A percentile compares a stretch with the other conserved stretches of the same genome.
These are phyloP conservation scores for Pseudomonodictys pantanalensis DNA, from an alignment of 495 filamentous ascomycete genomes.

Conservation along the genomic window DNA sequence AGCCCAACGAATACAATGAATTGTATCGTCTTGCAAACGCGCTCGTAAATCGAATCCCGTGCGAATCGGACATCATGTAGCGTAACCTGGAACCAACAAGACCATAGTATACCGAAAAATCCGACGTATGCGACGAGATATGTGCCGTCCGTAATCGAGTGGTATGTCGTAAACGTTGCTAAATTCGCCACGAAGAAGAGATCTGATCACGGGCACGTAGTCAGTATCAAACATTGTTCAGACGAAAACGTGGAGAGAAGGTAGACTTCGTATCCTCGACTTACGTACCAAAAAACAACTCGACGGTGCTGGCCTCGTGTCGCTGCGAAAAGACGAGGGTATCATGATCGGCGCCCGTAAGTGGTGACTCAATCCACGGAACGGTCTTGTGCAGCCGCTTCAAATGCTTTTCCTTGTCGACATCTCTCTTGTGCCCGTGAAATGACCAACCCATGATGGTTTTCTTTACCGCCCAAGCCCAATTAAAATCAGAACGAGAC, in stretches of 20 bases:
- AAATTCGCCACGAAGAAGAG: conserved; percentile 69
- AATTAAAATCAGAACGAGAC: neutral
- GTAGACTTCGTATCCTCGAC: no score
- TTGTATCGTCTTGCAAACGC: conserved; percentile 30
- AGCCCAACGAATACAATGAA: conserved; percentile 32
- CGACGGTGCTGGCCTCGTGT: conserved; percentile 54
- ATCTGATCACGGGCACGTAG: no score
- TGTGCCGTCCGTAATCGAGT: conserved; percentile 25
- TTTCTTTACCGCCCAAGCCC: no score
- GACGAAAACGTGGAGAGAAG: no score
- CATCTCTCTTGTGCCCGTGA: conserved; percentile 15
- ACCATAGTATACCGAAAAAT: conserved; percentile 33
- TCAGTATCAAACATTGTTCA: no score
- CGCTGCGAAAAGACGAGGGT: conserved; percentile 31
- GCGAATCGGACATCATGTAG: conserved; percentile 34
- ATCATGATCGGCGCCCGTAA: conserved; percentile 27
- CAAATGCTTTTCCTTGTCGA: conserved; percentile 29
- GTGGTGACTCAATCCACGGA: conserved; percentile 29
- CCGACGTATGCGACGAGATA: conserved; percentile 30
- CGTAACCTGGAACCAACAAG: conserved; percentile 29
- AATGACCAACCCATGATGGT: conserved; percentile 20
- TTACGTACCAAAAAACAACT: conserved; percentile 70
- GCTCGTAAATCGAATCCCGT: conserved; percentile 30
- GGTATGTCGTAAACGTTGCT: conserved; percentile 56
- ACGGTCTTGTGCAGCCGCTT: conserved; percentile 25